These are phyloP conservation scores for Fusarium keratoplasticum DNA, from an alignment of 2,329 filamentous ascomycete genomes.

Conservation along the genomic window DNA sequence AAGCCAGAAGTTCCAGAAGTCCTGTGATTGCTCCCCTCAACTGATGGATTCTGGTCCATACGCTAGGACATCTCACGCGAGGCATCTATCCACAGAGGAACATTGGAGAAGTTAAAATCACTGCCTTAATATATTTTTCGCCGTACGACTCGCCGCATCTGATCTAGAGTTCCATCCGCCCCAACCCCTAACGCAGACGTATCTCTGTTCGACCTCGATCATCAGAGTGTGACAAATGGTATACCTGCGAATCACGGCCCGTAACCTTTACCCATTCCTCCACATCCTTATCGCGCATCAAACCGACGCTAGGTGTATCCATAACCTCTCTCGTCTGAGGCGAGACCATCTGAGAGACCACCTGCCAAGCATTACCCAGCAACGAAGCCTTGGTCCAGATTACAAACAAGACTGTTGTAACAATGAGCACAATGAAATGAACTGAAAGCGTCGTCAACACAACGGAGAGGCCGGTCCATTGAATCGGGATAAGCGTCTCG, in stretches of 20 bases:
- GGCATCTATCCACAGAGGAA: no score
- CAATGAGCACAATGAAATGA: not conserved
- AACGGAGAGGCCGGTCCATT: not conserved
- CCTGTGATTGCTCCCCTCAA: no score
- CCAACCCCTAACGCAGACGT: not conserved
- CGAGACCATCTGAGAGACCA: constrained; percentile 16
- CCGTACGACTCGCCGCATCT: no score
- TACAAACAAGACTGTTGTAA: not conserved
- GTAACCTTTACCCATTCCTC: not conserved
- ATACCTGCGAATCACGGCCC: not conserved
- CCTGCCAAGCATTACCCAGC: constrained; percentile 25
- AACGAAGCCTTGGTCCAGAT: not conserved
- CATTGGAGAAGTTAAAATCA: no score
- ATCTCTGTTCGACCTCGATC: not conserved
- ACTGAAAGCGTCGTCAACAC: not conserved
- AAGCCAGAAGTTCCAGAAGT: no score
- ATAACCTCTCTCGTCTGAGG: constrained; percentile 21
- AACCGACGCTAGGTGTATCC: not conserved
- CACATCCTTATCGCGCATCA: constrained; percentile 13
- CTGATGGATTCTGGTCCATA: no score
- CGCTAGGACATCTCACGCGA: no score
- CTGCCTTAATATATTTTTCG: no score
- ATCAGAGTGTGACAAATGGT: not conserved
- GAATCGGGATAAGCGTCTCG: not conserved
- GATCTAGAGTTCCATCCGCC: no score